Evolutionary conservation across 2,329 filamentous ascomycete species (phyloP), one percentile per base, ranked within the genome.

Genomic region (Alternaria gansuensis): DNA sequence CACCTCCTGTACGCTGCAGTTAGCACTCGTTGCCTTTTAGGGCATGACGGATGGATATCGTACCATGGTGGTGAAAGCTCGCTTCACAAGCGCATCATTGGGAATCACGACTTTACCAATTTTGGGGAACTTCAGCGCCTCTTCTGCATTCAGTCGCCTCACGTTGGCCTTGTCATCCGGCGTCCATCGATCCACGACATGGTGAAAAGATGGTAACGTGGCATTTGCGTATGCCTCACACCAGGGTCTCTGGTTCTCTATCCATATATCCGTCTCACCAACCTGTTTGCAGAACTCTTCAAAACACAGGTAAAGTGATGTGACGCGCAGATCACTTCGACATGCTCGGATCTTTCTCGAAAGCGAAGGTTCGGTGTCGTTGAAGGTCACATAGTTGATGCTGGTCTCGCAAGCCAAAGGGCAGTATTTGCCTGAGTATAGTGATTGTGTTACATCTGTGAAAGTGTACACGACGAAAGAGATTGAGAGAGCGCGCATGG

Each of bases 61-160:
- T 70, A 76, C 73, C 61, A 74, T 55, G 23, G 74, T 75, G 28
- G 60, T 69, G 34, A 70, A 73, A 1, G 67, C 72, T 46, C 73
- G 63, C 17, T 65, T 63, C 41, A 73, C 65, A 17, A 74, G 70
- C 2, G 5, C 10, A 13, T 51, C 37, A 37, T 70, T 69, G 2
- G 71, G 70, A 36, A 75, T 50, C 3, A 71, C 62, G 6, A 70
- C 51, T 36, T 71, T 62, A 7, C 45, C 46, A 26, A 72, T 14
- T 1, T 50, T 43, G 10, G 68, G 67, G 46, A 45, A 66, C 7
- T 34, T 44, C 23, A 71, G 31, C 17, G 68, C 72, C 52, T 71
- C 56, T 5, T 70, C 69, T 29, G 65, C 65, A 17, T 45, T 49
- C 28, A 73, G 34, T 41, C 65, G 60, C 26, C 52, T 64, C 5